Conservation (phyloP, 345 rosid genomes). For the Dipteronia dyeriana region DNA sequence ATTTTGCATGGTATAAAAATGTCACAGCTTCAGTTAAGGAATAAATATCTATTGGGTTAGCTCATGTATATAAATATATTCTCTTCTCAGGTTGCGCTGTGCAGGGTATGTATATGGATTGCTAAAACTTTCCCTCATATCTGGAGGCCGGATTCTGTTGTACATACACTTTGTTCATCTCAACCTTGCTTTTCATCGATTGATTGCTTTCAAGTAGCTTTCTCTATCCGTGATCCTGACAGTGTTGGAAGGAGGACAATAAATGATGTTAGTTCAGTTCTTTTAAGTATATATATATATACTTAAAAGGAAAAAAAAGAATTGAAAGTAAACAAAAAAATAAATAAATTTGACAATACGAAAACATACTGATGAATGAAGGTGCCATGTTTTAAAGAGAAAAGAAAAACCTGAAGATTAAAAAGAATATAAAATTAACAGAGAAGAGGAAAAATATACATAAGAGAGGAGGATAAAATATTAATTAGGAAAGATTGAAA, state of each 20-base stretch:
- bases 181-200: slow-evolving; percentile 69
- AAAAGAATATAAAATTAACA: too few species aligned
- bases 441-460: too few species aligned
- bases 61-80: not conserved
- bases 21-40: not conserved
- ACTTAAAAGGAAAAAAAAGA: too few species aligned
- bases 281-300: too few species aligned
- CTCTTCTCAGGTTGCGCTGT: slow-evolving; percentile 65
- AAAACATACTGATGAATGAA: too few species aligned
- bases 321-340: too few species aligned
- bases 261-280: slow-evolving; percentile 25
- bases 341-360: too few species aligned
- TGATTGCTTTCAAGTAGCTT: slow-evolving; percentile 68
- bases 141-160: slow-evolving; percentile 76
- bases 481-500: too few species aligned
- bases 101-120: slow-evolving; percentile 68
- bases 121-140: slow-evolving; percentile 74
- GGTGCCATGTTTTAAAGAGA: too few species aligned
- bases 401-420: too few species aligned
- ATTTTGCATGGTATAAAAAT: not conserved
- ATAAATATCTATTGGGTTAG: not conserved
- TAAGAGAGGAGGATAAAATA: too few species aligned
- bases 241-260: slow-evolving; percentile 42
- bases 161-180: slow-evolving; percentile 53
- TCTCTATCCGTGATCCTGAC: slow-evolving; percentile 59